Evolutionary conservation across 164 flowering plant genomes (phyloP), one percentile per base, ranked within the genome.

Genomic region (Berberis thunbergii): DNA sequence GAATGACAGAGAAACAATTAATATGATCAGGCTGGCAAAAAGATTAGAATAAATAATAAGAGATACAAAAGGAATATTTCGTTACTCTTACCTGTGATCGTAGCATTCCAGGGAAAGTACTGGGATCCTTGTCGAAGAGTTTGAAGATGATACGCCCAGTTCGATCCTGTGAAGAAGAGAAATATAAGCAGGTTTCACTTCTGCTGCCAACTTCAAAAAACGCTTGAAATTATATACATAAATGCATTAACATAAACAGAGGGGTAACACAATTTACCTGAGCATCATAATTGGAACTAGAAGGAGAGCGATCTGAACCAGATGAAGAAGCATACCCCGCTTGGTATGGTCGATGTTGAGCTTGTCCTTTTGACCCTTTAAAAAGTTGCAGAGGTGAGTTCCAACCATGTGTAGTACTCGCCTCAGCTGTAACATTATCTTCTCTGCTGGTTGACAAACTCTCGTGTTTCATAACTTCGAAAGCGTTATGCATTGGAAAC

Each of bases 121-220:
- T 86, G 5, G 96, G 98, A 73, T 86, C 88, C 81, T 89, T 92
- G 63, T 81, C 98, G 76, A 92, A 87, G 12, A 92, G 77, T 75
- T 92, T 92, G 67, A 92, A 92, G 45, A 77, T 63, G 62, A 92
- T 87, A 57, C 88, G 70, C 48, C 89, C 90, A 55, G 96, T 87
- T 12, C 92, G 92, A 71, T 83, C 90, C 98, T 87, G 72, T 38
- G 10, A 46, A 44, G 7, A 41, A 55, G 46, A 8, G 66, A 59
- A 60, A 65, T 43, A 6, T 39, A 57, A 6, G 4, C 26, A 54
- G 43, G 26, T 46, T 4, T 11, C 1, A 52, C 26, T 26, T 6
- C 11, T 10, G 11, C 10, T 52, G n/a, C 10, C n/a, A 52, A 52
- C n/a, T 12, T 10, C 43, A 59, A 40, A 39, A 12, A 59, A 58